Evolutionary conservation across 345 rosid species (phyloP).

Genomic region (Gossypium turneri): DNA sequence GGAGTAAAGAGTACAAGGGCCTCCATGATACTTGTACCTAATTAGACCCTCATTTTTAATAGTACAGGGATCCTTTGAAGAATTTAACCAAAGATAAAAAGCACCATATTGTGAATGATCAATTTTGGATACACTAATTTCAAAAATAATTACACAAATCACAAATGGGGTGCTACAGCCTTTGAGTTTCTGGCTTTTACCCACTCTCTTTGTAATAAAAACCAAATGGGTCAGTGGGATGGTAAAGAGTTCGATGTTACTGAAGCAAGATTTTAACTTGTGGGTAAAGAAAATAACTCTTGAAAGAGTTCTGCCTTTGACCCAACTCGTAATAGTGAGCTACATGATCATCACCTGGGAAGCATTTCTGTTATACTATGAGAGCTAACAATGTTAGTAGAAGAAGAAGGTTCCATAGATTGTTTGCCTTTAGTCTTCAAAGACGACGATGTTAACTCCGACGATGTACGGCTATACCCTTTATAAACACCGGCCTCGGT

Average conservation of each 20-base stretch:
- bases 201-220: background rate
- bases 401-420: constrained; percentile 26
- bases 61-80: no score
- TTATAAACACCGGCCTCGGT: constrained; percentile 64
- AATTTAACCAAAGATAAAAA: no score
- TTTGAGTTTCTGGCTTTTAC: background rate
- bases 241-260: no score
- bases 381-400: constrained; percentile 20
- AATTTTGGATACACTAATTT: background rate
- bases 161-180: background rate
- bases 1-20: no score
- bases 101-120: no score
- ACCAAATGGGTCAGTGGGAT: background rate
- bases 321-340: background rate
- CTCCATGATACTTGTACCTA: no score
- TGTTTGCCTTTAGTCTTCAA: constrained; percentile 42
- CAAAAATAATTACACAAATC: background rate
- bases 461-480: background rate
- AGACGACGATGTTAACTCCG: constrained; percentile 37
- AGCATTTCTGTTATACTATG: constrained; percentile 41
- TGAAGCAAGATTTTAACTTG: no score
- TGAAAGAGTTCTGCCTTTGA: no score
- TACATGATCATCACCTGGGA: constrained; percentile 51
- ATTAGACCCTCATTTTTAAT: no score
- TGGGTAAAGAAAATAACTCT: no score